phyloP scores from a whole-genome alignment of 1,284 basidiomycete genomes.

The Cutaneotrichosporon sp. region DNA sequence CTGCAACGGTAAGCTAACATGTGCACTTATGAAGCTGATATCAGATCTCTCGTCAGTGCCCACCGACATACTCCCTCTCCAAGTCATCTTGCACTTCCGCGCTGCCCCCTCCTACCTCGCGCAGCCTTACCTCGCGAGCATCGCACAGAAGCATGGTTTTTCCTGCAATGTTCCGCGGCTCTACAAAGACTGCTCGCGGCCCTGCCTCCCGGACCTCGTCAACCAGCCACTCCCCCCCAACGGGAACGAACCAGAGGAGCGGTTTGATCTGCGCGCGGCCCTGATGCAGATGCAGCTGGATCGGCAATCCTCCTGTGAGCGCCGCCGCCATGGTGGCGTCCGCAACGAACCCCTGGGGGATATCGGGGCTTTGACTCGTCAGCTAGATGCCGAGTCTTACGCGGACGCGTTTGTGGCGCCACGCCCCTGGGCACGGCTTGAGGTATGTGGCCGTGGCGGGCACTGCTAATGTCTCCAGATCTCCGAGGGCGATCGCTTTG shows the following conservation, averaged over 20 bases:
- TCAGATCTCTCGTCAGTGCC: slow-evolving; percentile 77
- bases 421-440: slow-evolving; percentile 50
- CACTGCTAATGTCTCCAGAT: slow-evolving; percentile 38
- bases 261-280: slow-evolving; percentile 63
- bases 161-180: slow-evolving; percentile 32
- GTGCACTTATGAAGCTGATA: slow-evolving; percentile 7
- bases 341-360: background rate
- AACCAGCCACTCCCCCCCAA: slow-evolving; percentile 54
- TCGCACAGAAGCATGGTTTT: slow-evolving; percentile 48
- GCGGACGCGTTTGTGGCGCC: slow-evolving; percentile 60
- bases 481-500: slow-evolving; percentile 50
- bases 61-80: slow-evolving; percentile 70
- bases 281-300: slow-evolving; percentile 64
- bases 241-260: slow-evolving; percentile 50
- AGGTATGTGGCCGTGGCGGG: slow-evolving; percentile 51
- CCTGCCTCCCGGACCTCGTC: slow-evolving; percentile 13
- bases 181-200: slow-evolving; percentile 40
- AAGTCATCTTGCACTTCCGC: slow-evolving; percentile 68
- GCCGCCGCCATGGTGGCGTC: background rate
- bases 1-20: slow-evolving; percentile 80
- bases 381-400: slow-evolving; percentile 50
- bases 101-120: slow-evolving; percentile 64
- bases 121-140: slow-evolving; percentile 69
- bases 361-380: background rate
- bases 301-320: slow-evolving; percentile 8